Conservation (phyloP, 1,284 basidiomycete species). For the Coniferiporia sulphurascens region DNA sequence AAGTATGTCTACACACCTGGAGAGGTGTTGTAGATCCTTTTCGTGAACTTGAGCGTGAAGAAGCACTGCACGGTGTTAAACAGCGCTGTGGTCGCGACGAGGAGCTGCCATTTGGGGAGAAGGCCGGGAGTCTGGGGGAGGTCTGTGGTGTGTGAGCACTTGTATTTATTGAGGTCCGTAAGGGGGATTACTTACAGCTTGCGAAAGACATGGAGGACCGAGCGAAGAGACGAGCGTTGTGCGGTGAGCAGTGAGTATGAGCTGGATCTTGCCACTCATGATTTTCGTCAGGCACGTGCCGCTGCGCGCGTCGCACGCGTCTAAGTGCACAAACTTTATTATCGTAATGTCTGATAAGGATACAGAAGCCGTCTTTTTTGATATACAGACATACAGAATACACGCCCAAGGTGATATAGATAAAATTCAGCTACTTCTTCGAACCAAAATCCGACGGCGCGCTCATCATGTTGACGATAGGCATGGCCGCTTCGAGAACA, state of each 20-base stretch:
- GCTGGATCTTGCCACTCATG: background rate
- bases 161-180: background rate
- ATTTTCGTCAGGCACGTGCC: background rate
- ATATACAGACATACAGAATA: background rate
- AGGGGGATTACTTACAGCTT: conserved; percentile 2
- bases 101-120: conserved; percentile 82
- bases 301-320: background rate
- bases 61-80: conserved; percentile 88
- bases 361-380: background rate
- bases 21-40: conserved; percentile 67
- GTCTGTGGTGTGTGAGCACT: conserved; percentile 31
- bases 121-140: conserved; percentile 62
- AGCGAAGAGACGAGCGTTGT: background rate
- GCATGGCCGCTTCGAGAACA: conserved; percentile 75
- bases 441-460: background rate
- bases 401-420: background rate
- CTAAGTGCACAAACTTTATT: background rate
- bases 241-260: background rate
- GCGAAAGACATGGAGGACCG: conserved; percentile 1
- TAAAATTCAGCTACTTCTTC: background rate
- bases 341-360: background rate
- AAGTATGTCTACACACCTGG: conserved; percentile 35
- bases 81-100: conserved; percentile 69
- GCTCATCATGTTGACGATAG: conserved; percentile 37
- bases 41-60: conserved; percentile 70